Percentiles rank a stretch among this genome's conserved stretches.
Conservation (phyloP, 306 rosid species). For the Alnus rubra region DNA sequence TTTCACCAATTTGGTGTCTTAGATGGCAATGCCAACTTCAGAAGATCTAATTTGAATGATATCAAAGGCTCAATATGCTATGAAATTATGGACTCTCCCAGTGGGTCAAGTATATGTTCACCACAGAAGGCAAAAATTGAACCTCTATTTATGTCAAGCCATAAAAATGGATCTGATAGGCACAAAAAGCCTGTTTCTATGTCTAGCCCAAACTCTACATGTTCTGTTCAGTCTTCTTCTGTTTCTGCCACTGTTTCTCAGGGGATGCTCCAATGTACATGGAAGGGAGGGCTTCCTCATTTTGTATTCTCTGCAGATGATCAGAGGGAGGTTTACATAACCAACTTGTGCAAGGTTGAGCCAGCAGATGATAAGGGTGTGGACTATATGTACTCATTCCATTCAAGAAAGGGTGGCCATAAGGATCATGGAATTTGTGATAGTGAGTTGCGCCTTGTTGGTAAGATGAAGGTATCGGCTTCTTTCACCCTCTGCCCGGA, state of each 20-base stretch:
- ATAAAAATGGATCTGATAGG: slow-evolving; percentile 40
- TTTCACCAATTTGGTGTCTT: slow-evolving; percentile 51
- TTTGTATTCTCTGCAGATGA: slow-evolving; percentile 80
- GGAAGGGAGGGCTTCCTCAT: slow-evolving; percentile 82
- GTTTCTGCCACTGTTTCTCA: slow-evolving; percentile 48
- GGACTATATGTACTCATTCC: slow-evolving; percentile 67
- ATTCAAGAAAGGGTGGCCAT: slow-evolving; percentile 57
- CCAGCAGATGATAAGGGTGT: slow-evolving; percentile 48
- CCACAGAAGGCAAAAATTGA: slow-evolving; percentile 41
- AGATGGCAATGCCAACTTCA: slow-evolving; percentile 42
- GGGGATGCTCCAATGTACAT: slow-evolving; percentile 92
- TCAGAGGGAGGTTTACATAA: slow-evolving; percentile 68
- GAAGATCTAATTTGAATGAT: slow-evolving; percentile 46
- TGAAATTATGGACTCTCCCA: slow-evolving; percentile 50
- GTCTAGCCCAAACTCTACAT: slow-evolving; percentile 56
- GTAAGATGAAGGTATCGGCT: slow-evolving; percentile 81
- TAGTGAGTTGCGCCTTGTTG: slow-evolving; percentile 52
- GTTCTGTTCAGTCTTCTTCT: slow-evolving; percentile 55
- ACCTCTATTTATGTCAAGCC: slow-evolving; percentile 36
- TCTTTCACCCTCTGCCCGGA: slow-evolving; percentile 60
- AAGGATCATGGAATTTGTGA: slow-evolving; percentile 44
- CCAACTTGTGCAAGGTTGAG: slow-evolving; percentile 53
- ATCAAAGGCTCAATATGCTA: slow-evolving; percentile 47
- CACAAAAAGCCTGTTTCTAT: slow-evolving; percentile 54
- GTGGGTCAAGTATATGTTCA: slow-evolving; percentile 43